phyloP scores from a whole-genome alignment of 2,329 filamentous ascomycete species.

The Hirsutella thompsonii region DNA sequence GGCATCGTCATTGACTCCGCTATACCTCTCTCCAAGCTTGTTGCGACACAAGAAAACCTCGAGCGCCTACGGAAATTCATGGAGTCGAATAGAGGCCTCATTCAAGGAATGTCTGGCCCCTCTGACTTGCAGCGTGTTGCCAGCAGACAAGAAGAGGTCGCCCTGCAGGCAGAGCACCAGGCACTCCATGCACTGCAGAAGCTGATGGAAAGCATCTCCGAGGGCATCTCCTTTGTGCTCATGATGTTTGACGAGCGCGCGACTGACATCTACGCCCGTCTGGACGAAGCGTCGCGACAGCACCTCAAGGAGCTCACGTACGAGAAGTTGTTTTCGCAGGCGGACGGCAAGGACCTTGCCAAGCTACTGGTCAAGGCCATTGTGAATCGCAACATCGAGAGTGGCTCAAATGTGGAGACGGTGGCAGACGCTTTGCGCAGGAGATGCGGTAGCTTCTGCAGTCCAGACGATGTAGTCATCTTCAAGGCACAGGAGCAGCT shows the following conservation, averaged over 20 bases:
- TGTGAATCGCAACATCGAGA: constrained; percentile 94
- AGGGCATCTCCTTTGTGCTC: constrained; percentile 91
- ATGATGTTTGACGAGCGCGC: constrained; percentile 92
- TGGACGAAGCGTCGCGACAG: constrained; percentile 58
- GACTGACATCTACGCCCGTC: constrained; percentile 68
- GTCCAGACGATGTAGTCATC: constrained; percentile 89
- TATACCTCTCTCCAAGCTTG: constrained; percentile 55
- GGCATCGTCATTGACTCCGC: constrained; percentile 53
- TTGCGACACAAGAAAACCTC: constrained; percentile 66
- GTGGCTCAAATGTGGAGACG: constrained; percentile 92
- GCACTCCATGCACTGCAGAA: constrained; percentile 77
- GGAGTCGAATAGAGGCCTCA: constrained; percentile 75
- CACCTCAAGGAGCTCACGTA: constrained; percentile 70
- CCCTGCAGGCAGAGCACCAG: constrained; percentile 86
- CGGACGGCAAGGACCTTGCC: constrained; percentile 73
- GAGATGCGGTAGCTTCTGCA: constrained; percentile 94
- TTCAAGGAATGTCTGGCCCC: constrained; percentile 86
- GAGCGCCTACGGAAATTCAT: constrained; percentile 72
- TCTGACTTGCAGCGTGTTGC: constrained; percentile 67
- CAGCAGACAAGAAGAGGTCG: constrained; percentile 81
- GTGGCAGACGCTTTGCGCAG: constrained; percentile 88
- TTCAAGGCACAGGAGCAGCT: constrained; percentile 97
- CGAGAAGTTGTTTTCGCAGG: constrained; percentile 72
- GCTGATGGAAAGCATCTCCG: constrained; percentile 80
- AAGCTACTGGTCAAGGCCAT: constrained; percentile 95